Conservation (phyloP, 1,284 basidiomycete species). For the Cryptococcus amylolentus region DNA sequence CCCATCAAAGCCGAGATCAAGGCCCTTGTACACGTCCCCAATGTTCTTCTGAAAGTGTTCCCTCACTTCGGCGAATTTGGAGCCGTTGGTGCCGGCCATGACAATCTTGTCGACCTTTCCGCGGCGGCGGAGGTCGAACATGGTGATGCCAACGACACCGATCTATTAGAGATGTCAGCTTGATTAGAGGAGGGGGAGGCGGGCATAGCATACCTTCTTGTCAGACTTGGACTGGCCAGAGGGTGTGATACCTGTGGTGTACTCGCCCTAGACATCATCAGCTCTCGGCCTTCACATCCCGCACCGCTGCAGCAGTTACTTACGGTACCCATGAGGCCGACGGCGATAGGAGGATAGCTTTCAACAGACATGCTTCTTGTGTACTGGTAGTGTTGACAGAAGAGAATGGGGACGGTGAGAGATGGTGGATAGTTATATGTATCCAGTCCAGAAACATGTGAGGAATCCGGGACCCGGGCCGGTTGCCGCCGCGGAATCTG, state of each 20-base stretch:
- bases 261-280: slow-evolving; percentile 53
- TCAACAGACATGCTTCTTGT: slow-evolving; percentile 18
- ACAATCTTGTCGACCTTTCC: slow-evolving; percentile 63
- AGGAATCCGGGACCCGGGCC: too few relatives aligned
- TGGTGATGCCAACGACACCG: slow-evolving; percentile 76
- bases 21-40: slow-evolving; percentile 69
- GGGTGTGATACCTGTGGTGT: slow-evolving; percentile 89
- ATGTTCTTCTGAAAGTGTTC: slow-evolving; percentile 80
- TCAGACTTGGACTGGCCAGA: slow-evolving; percentile 88
- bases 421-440: background rate
- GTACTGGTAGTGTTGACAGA: background rate
- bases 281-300: background rate
- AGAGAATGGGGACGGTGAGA: background rate
- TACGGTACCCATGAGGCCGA: slow-evolving; percentile 48
- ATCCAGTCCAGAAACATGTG: too few relatives aligned
- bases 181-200: background rate
- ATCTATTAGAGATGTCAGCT: slow-evolving; percentile 50
- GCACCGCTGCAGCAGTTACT: slow-evolving; percentile 12
- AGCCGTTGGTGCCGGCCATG: slow-evolving; percentile 50
- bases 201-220: slow-evolving; percentile 65
- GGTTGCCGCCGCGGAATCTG: too few relatives aligned
- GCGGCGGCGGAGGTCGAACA: slow-evolving; percentile 81
- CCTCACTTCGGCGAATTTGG: slow-evolving; percentile 77
- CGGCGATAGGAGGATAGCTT: slow-evolving; percentile 35
- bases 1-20: slow-evolving; percentile 72